A percentile compares a stretch with the other conserved stretches of the same genome.
phyloP scores from a whole-genome alignment of 257 asterid genomes.

The Thymus quinquecostatus region DNA sequence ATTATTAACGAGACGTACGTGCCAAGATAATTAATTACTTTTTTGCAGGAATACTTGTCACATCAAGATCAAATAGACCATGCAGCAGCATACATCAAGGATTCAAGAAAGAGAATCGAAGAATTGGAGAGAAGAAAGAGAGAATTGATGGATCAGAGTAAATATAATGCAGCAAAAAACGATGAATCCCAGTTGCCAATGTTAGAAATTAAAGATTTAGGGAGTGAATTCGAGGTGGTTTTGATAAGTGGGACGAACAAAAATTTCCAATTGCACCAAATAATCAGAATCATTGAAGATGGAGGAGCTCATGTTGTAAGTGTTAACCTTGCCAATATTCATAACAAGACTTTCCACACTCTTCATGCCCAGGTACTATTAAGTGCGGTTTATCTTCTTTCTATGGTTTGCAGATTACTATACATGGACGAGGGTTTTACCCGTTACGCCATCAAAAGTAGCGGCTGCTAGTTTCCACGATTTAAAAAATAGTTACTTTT shows the following conservation, averaged over 20 bases:
- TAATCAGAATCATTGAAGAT: constrained; percentile 38
- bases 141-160: neutral
- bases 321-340: constrained; percentile 24
- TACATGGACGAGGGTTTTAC: no score
- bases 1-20: neutral
- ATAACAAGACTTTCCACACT: constrained; percentile 29
- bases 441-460: no score
- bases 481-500: no score
- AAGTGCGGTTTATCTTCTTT: no score
- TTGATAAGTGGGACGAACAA: constrained; percentile 34
- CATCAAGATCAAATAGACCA: constrained; percentile 45
- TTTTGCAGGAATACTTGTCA: constrained; percentile 38
- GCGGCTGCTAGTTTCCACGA: no score
- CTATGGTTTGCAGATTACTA: no score
- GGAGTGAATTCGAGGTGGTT: constrained; percentile 44
- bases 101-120: constrained; percentile 39
- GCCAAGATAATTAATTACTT: no score
- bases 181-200: constrained; percentile 16
- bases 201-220: constrained; percentile 39
- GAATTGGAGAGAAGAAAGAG: constrained; percentile 38
- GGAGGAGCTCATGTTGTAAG: constrained; percentile 46
- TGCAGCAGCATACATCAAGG: constrained; percentile 38
- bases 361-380: constrained; percentile 47
- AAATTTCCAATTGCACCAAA: constrained; percentile 32
- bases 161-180: neutral